Base-by-base conservation (phyloP, 352 stramenopile species). In the Globisporangium middletonii region DNA sequence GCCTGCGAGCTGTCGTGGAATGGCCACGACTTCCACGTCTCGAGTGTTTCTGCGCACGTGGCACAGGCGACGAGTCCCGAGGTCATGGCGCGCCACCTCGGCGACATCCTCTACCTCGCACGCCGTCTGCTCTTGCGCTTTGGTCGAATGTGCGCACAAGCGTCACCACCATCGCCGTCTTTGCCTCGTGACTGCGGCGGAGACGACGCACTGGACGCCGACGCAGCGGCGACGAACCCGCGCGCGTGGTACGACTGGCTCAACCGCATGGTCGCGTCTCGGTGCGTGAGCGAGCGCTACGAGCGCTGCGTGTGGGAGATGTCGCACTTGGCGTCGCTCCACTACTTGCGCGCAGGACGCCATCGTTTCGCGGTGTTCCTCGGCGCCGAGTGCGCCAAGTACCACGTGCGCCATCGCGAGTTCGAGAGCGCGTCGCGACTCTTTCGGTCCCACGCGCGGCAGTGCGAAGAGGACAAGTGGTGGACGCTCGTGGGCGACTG, bases 351-450 rank as follows among this genome's bases (percentile, higher is more conserved):
- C 1, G 83, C 79, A 37, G 81, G 81, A 4, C 69, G 81, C 2
- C 79, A 90, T 51, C 81, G 83, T 13, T 86, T 94, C 59, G 83
- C 83, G 1, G 77, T 91, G 12, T 94, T 88, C 62, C 71, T 94
- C 9, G 81, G 74, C 5, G 77, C 64, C 3, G 74, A 94, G 42
- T 93, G 83, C 45, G 80, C 80, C 19, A 67, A 55, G 3, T 89
- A 88, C n/a, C 72, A 91, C 50, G 56, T 84, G 8, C 64, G 62
- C 15, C 68, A 75, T 28, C 65, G 63, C 1, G 77, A 88, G 46
- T 89, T 80, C 41, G 78, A 89, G 53, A 87, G 69, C 38, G 80
- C 80, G 3, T 89, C 77, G 0, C 68, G 77, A 6, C 58, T 90
- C 2, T 72, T 90, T n/a, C 76, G 80, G 4, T 87, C 79, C 0